A percentile compares a stretch with the other conserved stretches of the same genome.
These are phyloP conservation scores for Chrysochromulina parva DNA, from an alignment of 78 protist genomes.

Conservation along the genomic window DNA sequence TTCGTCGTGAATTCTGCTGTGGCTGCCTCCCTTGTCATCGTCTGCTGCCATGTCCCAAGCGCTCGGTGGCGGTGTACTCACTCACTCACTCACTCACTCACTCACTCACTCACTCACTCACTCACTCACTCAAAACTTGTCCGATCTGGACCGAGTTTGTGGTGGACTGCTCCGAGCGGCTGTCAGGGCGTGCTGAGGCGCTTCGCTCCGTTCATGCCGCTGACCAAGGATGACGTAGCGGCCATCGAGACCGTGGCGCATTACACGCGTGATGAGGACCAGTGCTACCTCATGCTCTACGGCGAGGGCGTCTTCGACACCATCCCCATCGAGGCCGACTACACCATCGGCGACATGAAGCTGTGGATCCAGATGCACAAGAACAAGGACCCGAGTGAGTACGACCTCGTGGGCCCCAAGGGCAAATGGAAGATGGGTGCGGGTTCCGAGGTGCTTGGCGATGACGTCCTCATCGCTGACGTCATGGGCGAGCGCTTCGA, in stretches of 20 bases:
- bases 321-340: slow-evolving; percentile 15
- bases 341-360: slow-evolving; percentile 30
- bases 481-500: slow-evolving; percentile 17
- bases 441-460: neutral
- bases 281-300: slow-evolving; percentile 11
- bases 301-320: slow-evolving; percentile 28
- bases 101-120: no score
- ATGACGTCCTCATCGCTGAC: neutral
- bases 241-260: slow-evolving; percentile 8
- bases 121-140: no score
- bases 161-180: no score
- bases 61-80: no score
- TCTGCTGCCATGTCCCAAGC: no score
- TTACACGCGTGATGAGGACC: slow-evolving; percentile 12
- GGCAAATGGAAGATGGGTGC: slow-evolving; percentile 22
- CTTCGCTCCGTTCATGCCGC: no score
- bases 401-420: slow-evolving; percentile 25
- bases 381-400: neutral
- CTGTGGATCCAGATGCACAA: slow-evolving; percentile 2
- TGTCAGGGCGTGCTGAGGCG: no score
- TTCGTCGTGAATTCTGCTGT: no score
- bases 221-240: neutral
- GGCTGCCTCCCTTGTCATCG: no score
- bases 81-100: no score
- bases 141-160: no score